These are phyloP conservation scores for Neoascochyta sp. DNA, from an alignment of 2,329 filamentous ascomycete species.

Conservation along the genomic window DNA sequence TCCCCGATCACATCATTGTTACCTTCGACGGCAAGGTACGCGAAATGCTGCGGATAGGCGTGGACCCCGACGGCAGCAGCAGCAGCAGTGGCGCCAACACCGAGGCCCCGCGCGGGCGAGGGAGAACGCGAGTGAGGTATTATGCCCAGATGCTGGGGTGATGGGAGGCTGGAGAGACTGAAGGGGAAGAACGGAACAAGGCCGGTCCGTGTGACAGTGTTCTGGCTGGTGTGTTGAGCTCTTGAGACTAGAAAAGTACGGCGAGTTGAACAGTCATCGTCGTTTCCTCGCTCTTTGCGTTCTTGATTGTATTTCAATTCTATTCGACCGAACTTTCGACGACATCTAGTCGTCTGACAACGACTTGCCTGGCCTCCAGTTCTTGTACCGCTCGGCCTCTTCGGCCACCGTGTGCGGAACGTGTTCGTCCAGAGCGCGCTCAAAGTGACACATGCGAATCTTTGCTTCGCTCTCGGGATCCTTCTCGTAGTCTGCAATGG, in stretches of 20 bases:
- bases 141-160: no score
- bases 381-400: conserved; percentile 44
- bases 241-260: no score
- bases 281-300: neutral
- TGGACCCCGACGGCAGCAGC: no score
- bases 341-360: conserved; percentile 20
- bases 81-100: no score
- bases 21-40: conserved; percentile 27
- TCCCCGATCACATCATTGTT: conserved; percentile 26
- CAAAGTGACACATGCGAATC: conserved; percentile 48
- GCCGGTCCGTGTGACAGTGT: no score
- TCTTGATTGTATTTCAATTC: neutral
- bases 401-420: conserved; percentile 42
- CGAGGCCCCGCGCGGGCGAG: no score
- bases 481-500: conserved; percentile 31
- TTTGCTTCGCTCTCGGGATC: conserved; percentile 18
- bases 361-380: conserved; percentile 38
- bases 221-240: no score
- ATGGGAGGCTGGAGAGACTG: no score
- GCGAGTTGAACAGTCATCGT: no score
- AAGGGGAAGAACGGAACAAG: no score
- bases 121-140: no score
- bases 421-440: conserved; percentile 43
- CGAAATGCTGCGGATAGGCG: conserved; percentile 24
- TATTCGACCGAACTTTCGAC: no score